Evolutionary conservation across 768 basidiomycete species (phyloP).

Genomic region (Lentinula raphanica): DNA sequence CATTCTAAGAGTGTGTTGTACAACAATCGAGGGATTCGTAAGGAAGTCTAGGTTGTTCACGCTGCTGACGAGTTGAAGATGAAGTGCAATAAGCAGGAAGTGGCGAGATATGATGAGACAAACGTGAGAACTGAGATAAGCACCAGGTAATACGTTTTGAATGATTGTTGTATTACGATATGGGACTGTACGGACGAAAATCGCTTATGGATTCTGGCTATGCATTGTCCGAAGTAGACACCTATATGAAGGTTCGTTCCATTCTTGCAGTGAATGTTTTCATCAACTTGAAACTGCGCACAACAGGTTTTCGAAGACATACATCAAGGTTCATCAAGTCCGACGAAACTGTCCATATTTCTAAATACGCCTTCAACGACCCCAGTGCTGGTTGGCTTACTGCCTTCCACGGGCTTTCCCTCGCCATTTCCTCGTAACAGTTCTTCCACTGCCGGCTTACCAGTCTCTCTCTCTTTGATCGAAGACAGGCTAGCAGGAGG

Average conservation of each 20-base stretch:
- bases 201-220: too few relatives aligned
- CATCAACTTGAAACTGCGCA: background rate
- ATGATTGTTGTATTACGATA: too few relatives aligned
- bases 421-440: conserved; percentile 23
- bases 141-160: too few relatives aligned
- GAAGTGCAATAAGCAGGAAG: background rate
- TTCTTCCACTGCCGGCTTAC: conserved; percentile 32
- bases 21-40: background rate
- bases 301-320: background rate
- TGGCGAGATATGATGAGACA: background rate
- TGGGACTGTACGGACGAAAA: too few relatives aligned
- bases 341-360: conserved; percentile 37
- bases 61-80: too few relatives aligned
- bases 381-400: conserved; percentile 11
- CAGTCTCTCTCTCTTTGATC: conserved; percentile 44
- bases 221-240: too few relatives aligned
- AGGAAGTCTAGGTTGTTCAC: background rate
- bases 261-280: background rate
- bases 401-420: conserved; percentile 14
- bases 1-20: background rate
- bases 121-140: background rate
- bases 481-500: conserved; percentile 58
- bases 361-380: conserved; percentile 26
- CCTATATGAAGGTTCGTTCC: too few relatives aligned
- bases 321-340: conserved; percentile 40